Percentiles rank a stretch among this genome's conserved stretches.
Evolutionary conservation across 495 filamentous ascomycete genomes (phyloP).

Genomic region (Hyaloscypha bicolor): DNA sequence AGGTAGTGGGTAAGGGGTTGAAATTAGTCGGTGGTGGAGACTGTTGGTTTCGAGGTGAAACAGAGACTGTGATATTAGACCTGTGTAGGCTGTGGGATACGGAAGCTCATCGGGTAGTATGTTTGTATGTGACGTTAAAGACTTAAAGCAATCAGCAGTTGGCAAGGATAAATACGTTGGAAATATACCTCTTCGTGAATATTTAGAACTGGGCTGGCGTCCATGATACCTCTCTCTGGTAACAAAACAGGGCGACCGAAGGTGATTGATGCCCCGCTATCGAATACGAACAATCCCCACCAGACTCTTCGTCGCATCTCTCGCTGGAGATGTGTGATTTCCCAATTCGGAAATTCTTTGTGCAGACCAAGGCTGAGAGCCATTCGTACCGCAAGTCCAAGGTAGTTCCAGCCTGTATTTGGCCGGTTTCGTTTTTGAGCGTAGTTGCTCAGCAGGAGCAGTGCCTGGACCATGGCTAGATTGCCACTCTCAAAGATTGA

Average conservation of each 20-base stretch:
- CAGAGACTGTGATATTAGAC: conserved; percentile 48
- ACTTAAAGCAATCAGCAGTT: conserved; percentile 35
- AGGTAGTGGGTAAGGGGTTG: conserved; percentile 49
- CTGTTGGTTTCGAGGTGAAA: conserved; percentile 53
- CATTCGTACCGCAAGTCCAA: conserved; percentile 53
- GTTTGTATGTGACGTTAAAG: conserved; percentile 39
- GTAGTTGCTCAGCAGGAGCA: conserved; percentile 55
- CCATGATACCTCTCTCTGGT: conserved; percentile 51
- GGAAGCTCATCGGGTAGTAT: conserved; percentile 44
- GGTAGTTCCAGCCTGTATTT: conserved; percentile 57
- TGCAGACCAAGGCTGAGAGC: conserved; percentile 57
- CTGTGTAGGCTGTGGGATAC: conserved; percentile 52
- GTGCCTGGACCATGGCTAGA: conserved; percentile 51
- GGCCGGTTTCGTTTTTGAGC: conserved; percentile 58
- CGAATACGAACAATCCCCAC: conserved; percentile 36
- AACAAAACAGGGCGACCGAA: conserved; percentile 44
- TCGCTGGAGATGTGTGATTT: conserved; percentile 50
- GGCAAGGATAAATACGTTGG: not conserved
- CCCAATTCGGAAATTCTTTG: conserved; percentile 57
- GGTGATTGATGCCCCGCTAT: conserved; percentile 35
- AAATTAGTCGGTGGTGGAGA: conserved; percentile 54
- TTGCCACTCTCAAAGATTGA: conserved; percentile 54
- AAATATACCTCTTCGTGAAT: conserved; percentile 45
- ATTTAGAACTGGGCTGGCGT: conserved; percentile 47
- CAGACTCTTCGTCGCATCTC: conserved; percentile 36